Evolutionary conservation across 495 filamentous ascomycete genomes (phyloP).

Genomic region (Amorphotheca resinae): DNA sequence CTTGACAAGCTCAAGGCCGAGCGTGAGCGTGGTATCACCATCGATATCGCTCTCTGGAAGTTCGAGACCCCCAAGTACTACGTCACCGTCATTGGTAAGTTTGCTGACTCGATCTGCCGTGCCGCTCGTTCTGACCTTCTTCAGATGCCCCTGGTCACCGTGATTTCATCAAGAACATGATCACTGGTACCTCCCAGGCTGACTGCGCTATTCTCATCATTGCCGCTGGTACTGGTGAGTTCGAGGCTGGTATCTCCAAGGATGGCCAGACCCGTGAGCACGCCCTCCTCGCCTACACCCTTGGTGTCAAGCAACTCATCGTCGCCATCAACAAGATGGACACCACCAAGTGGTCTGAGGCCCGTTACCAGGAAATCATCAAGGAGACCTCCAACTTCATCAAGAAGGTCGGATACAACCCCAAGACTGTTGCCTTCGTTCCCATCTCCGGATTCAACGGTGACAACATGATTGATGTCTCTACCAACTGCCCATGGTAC

Average conservation of each 20-base stretch:
- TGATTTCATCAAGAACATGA: slow-evolving; percentile 99
- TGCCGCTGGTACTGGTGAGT: slow-evolving; percentile 99
- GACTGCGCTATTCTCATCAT: slow-evolving; percentile 99
- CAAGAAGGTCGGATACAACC: slow-evolving; percentile 99
- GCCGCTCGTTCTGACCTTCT: slow-evolving; percentile 4
- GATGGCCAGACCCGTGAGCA: slow-evolving; percentile 99
- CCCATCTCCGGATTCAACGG: slow-evolving; percentile 99
- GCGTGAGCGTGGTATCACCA: slow-evolving; percentile 99
- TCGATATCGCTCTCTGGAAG: slow-evolving; percentile 99
- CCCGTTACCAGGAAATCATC: slow-evolving; percentile 96
- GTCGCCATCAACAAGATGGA: slow-evolving; percentile 99
- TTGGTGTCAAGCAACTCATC: slow-evolving; percentile 99
- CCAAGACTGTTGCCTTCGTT: slow-evolving; percentile 94
- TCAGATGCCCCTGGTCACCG: slow-evolving; percentile 96
- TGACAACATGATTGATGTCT: slow-evolving; percentile 97
- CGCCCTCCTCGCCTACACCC: slow-evolving; percentile 99
- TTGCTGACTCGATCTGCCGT: slow-evolving; percentile 10
- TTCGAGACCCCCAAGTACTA: slow-evolving; percentile 99
- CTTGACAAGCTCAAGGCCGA: slow-evolving; percentile 99
- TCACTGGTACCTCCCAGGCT: slow-evolving; percentile 99
- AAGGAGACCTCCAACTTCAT: slow-evolving; percentile 99
- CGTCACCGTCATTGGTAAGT: slow-evolving; percentile 94
- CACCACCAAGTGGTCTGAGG: slow-evolving; percentile 95
- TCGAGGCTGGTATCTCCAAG: slow-evolving; percentile 99
- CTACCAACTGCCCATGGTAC: slow-evolving; percentile 98